A percentile compares a stretch with the other conserved stretches of the same genome.
Conservation (phyloP, 2,329 filamentous ascomycete genomes). For the Sclerotinia nivalis region DNA sequence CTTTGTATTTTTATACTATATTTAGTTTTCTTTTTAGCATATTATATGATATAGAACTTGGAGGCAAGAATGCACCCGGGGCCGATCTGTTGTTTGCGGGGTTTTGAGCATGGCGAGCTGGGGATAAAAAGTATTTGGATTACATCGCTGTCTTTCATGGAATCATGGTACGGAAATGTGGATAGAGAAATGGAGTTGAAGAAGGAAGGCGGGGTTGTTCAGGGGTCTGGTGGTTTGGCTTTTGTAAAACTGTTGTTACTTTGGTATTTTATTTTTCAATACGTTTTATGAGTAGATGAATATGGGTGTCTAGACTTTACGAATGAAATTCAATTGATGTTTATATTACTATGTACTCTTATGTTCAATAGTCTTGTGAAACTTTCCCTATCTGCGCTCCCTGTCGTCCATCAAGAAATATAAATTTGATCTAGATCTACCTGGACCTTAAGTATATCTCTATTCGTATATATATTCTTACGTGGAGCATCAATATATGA, state of each 20-base stretch:
- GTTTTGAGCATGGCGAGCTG: neutral
- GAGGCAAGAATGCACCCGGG: neutral
- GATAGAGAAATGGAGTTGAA: neutral
- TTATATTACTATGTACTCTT: neutral
- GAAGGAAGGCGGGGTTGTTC: neutral
- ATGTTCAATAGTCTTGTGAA: neutral
- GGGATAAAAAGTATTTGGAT: conserved; percentile 1
- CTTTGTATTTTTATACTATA: neutral
- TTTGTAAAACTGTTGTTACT: neutral
- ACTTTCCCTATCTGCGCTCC: neutral
- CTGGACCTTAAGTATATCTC: no score
- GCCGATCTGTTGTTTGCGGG: neutral
- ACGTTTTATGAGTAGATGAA: neutral
- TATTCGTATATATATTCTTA: no score
- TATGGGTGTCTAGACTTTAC: neutral
- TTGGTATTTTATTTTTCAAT: neutral
- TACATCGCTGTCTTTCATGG: no score
- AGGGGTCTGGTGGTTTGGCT: neutral
- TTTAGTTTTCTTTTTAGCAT: neutral
- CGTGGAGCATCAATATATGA: no score
- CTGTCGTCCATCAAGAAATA: neutral
- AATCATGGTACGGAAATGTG: neutral
- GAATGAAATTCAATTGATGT: neutral
- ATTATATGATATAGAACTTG: neutral
- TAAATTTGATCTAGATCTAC: neutral